A percentile compares a stretch with the other conserved stretches of the same genome.
These are phyloP conservation scores for Suillus tomentosus DNA, from an alignment of 768 basidiomycete genomes.

Conservation along the genomic window DNA sequence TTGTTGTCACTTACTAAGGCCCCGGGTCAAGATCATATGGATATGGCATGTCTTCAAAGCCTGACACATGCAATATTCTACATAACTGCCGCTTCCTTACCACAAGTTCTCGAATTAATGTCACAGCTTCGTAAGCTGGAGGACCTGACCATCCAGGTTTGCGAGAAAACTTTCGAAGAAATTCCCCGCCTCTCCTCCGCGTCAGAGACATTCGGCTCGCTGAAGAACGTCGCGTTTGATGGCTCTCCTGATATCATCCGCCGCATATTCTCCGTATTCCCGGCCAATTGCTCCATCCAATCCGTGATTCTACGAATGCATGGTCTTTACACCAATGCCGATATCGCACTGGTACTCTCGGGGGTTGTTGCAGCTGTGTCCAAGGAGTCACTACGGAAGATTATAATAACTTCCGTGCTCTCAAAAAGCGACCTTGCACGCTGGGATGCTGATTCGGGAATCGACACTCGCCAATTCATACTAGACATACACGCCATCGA, in stretches of 20 bases:
- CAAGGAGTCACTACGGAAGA: conserved; percentile 1
- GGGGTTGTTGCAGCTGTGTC: not conserved
- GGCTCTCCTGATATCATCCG: not conserved
- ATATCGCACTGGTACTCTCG: not conserved
- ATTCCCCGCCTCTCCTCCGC: not conserved
- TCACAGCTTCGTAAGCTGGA: conserved; percentile 1
- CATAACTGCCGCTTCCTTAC: not conserved
- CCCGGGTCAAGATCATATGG: not conserved
- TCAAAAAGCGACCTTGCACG: not conserved
- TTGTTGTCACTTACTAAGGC: not conserved
- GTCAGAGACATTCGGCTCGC: not conserved
- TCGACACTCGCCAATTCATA: not conserved
- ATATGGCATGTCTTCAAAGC: not conserved
- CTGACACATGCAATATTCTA: conserved; percentile 1
- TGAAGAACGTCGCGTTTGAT: not conserved
- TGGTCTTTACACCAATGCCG: not conserved
- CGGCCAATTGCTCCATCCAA: not conserved
- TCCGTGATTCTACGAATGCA: not conserved
- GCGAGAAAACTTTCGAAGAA: conserved; percentile 1
- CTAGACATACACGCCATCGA: conserved; percentile 8
- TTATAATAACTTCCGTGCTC: conserved; percentile 2
- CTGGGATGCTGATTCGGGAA: not conserved
- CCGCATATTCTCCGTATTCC: not conserved
- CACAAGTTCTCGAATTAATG: conserved; percentile 2
- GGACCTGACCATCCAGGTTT: conserved; percentile 1